phyloP scores from a whole-genome alignment of 2,329 filamentous ascomycete genomes.

The Zarea fungicola region DNA sequence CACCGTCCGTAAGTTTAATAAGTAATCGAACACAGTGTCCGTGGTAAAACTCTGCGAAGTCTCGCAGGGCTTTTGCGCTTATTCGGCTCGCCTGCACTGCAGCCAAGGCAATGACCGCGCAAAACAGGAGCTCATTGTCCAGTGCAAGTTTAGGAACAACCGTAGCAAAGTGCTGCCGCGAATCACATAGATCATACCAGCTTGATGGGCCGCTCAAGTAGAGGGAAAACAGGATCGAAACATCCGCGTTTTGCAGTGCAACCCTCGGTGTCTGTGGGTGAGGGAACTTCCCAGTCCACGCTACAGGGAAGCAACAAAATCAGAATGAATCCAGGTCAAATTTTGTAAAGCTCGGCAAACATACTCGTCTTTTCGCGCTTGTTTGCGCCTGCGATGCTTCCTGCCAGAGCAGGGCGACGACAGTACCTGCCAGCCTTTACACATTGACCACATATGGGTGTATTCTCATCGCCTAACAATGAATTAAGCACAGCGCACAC shows the following conservation, averaged over 20 bases:
- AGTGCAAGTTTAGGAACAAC: neutral
- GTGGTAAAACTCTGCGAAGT: neutral
- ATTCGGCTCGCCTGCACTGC: neutral
- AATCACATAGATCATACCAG: constrained; percentile 1
- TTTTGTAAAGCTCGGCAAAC: neutral
- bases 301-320: neutral
- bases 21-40: neutral
- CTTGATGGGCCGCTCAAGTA: neutral
- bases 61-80: neutral
- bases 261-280: neutral
- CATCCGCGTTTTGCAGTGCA: neutral
- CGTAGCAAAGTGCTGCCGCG: neutral
- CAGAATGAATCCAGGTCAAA: neutral
- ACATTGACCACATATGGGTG: neutral
- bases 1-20: neutral
- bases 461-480: neutral
- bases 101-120: neutral
- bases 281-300: neutral
- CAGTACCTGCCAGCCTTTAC: neutral
- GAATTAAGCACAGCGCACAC: neutral
- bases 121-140: neutral
- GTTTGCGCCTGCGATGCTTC: neutral
- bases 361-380: neutral
- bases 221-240: neutral
- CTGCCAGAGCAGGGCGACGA: neutral